Base-by-base conservation (phyloP, 2,329 filamentous ascomycete species). In the Diaporthe sp. region DNA sequence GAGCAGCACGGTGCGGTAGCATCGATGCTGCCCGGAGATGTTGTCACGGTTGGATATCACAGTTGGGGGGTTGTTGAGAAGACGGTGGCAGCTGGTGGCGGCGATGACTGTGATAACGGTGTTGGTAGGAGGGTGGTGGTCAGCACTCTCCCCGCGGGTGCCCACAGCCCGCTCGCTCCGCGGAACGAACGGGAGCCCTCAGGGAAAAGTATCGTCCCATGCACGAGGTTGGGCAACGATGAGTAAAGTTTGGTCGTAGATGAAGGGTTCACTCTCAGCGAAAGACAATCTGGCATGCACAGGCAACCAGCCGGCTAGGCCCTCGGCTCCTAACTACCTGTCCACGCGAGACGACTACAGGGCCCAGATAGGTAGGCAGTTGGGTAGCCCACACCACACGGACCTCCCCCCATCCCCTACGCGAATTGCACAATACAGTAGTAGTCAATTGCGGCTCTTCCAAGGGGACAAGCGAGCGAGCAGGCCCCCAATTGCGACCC, bases 401-500 rank as follows among this genome's bases (percentile, higher is more conserved):
- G 46, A 13, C 65, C 65, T 53, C 22, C 49, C 19, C 28, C 46
- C n/a, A 39, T 15, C n/a, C 37, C 37, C 37, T 39, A 39, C 37
- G 37, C 37, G 37, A 39, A 39, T 39, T 39, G 37, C 37, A 39
- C 37, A 39, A 39, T 39, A 34, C 25, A 19, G 31, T 7, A 37
- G 37, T 25, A 17, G 65, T 46, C 65, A 31, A n/a, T 51, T 68
- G 65, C 46, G 65, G 65, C 65, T 68, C 65, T 53, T 68, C 46
- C 28, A 67, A 49, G 25, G 22, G 46, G 51, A 39, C 25, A 53
- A 68, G 44, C 62, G 31, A 49, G 62, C 22, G 22, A n/a, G 61
- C 46, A 17, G 42, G 19, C 42, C n/a, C 46, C 42, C 65, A 37
- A 39, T 68, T 53, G 65, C 65, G 65, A 68, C 31, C 31, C 31